These are phyloP conservation scores for Cyphellophora attinorum DNA, from an alignment of 2,329 filamentous ascomycete species.

Conservation along the genomic window DNA sequence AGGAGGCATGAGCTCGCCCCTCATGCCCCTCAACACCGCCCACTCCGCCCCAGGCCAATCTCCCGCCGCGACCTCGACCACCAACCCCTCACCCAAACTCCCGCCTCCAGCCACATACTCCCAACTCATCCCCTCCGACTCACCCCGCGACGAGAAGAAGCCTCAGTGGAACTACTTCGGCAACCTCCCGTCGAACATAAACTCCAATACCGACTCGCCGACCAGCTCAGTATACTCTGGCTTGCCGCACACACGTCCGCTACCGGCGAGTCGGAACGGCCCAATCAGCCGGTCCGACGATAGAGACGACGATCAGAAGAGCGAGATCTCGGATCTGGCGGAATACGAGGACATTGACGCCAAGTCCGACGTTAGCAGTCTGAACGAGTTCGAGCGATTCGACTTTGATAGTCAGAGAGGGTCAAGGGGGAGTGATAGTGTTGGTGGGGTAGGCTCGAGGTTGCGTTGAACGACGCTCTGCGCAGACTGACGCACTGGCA, in stretches of 20 bases:
- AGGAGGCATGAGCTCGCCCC: neutral
- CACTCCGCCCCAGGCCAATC: neutral
- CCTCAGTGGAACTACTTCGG: constrained; percentile 3
- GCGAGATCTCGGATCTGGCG: constrained; percentile 13
- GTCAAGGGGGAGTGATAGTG: too few species aligned
- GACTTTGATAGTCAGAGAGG: constrained; percentile 9
- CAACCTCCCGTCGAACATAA: constrained; percentile 7
- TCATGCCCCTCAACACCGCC: neutral
- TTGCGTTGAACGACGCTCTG: too few species aligned
- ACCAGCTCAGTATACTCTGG: neutral
- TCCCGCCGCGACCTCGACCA: constrained; percentile 4
- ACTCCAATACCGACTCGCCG: neutral
- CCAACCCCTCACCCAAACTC: constrained; percentile 14
- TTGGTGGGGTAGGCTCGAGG: too few species aligned
- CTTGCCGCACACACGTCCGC: neutral
- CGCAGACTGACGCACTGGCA: too few species aligned
- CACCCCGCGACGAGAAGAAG: constrained; percentile 1
- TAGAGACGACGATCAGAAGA: constrained; percentile 1
- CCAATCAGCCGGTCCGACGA: neutral
- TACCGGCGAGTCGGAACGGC: neutral
- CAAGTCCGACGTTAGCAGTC: constrained; percentile 18
- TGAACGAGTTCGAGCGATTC: constrained; percentile 18
- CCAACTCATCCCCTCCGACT: constrained; percentile 11
- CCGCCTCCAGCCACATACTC: constrained; percentile 16
- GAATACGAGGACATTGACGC: constrained; percentile 18